Conservation (phyloP, 2,329 filamentous ascomycete genomes). For the Xylaria sp. region DNA sequence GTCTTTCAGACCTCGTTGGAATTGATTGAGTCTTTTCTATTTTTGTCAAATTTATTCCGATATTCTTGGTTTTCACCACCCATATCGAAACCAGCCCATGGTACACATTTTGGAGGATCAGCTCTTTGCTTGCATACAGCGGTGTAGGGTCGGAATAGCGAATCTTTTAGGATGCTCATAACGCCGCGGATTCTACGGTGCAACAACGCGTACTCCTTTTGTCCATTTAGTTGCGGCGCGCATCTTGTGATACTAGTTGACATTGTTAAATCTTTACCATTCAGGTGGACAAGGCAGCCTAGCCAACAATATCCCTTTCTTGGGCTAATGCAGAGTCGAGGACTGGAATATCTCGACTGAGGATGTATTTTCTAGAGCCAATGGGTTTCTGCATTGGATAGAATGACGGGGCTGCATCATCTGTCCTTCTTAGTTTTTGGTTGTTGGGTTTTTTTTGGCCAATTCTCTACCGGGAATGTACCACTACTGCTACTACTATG, state of each 20-base stretch:
- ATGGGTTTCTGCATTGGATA: not conserved
- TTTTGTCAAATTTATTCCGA: not conserved
- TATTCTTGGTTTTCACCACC: slow-evolving; percentile 28
- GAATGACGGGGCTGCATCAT: not conserved
- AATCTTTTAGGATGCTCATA: slow-evolving; percentile 32
- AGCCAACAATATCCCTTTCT: not conserved
- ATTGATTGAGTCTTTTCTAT: slow-evolving; percentile 6
- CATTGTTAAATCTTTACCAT: not conserved
- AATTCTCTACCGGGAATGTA: slow-evolving; percentile 10
- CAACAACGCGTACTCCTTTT: slow-evolving; percentile 29
- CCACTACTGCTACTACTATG: slow-evolving; percentile 1
- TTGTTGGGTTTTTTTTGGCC: not conserved
- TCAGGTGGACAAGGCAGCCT: not conserved
- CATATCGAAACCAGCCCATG: slow-evolving; percentile 6
- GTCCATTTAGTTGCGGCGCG: slow-evolving; percentile 29
- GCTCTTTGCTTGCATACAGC: slow-evolving; percentile 33
- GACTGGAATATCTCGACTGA: slow-evolving; percentile 3
- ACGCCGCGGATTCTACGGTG: slow-evolving; percentile 17
- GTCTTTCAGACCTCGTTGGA: not conserved
- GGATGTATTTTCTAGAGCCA: slow-evolving; percentile 18
- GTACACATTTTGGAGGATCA: slow-evolving; percentile 31
- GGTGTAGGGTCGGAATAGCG: slow-evolving; percentile 32
- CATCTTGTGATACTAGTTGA: slow-evolving; percentile 18
- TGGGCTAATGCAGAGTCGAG: not conserved
- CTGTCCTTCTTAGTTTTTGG: not conserved